phyloP scores from a whole-genome alignment of 2,329 filamentous ascomycete species.

The Fusarium sublunatum region DNA sequence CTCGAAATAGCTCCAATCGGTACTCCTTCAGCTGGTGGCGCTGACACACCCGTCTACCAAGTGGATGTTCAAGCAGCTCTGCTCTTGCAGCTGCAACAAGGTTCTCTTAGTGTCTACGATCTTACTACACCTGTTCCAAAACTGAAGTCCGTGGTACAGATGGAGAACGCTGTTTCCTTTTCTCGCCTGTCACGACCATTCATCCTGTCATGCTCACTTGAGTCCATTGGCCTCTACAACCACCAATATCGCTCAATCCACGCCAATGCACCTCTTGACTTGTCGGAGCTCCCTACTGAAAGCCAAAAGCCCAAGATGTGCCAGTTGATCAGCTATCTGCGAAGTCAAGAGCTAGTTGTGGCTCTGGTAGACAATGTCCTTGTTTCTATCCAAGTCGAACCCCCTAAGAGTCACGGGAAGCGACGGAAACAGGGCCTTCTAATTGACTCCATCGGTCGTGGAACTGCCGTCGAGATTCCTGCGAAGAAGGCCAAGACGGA shows the following conservation, averaged over 20 bases:
- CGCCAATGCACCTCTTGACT: slow-evolving; percentile 58
- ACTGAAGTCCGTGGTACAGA: slow-evolving; percentile 64
- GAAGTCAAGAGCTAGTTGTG: slow-evolving; percentile 73
- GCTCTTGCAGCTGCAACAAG: slow-evolving; percentile 68
- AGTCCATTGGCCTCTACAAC: slow-evolving; percentile 73
- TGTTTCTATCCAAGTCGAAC: slow-evolving; percentile 76
- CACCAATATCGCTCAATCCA: slow-evolving; percentile 74
- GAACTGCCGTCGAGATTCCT: slow-evolving; percentile 56
- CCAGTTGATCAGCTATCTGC: slow-evolving; percentile 69
- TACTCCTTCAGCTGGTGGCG: slow-evolving; percentile 33
- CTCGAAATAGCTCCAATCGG: slow-evolving; percentile 55
- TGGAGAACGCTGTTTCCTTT: slow-evolving; percentile 69
- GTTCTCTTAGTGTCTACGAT: slow-evolving; percentile 70
- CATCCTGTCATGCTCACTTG: slow-evolving; percentile 69
- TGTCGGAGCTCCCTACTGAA: slow-evolving; percentile 55
- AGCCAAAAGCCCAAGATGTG: slow-evolving; percentile 52
- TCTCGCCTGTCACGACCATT: slow-evolving; percentile 74
- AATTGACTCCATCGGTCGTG: slow-evolving; percentile 79
- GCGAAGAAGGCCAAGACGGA: slow-evolving; percentile 50
- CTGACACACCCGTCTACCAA: slow-evolving; percentile 55
- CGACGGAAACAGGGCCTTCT: slow-evolving; percentile 72
- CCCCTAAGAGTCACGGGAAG: slow-evolving; percentile 65
- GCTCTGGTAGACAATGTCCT: slow-evolving; percentile 72
- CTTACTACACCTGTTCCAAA: slow-evolving; percentile 71
- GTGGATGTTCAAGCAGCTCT: slow-evolving; percentile 73